Conservation (phyloP, 306 rosid genomes). For the Fragaria vesca region DNA sequence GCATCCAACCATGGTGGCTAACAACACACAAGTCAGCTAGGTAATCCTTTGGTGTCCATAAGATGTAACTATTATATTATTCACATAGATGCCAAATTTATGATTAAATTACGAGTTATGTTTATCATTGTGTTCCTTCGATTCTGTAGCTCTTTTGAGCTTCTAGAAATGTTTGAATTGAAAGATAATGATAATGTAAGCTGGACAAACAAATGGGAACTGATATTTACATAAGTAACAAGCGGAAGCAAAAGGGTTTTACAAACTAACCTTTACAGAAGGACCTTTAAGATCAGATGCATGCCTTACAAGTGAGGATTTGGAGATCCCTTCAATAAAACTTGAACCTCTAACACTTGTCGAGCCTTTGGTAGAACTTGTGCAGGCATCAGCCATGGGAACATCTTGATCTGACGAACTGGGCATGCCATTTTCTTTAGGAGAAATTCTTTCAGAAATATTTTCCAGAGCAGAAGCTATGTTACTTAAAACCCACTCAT, state of each 20-base stretch:
- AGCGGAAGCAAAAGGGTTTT: background rate
- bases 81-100: background rate
- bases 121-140: background rate
- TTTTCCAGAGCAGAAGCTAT: constrained; percentile 79
- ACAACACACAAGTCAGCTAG: background rate
- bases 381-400: constrained; percentile 89
- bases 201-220: background rate
- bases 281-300: constrained; percentile 88
- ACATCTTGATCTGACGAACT: constrained; percentile 85
- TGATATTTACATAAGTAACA: background rate
- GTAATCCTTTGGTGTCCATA: background rate
- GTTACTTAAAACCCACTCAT: constrained; percentile 79
- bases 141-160: background rate
- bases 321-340: constrained; percentile 91
- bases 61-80: background rate
- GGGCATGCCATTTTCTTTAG: constrained; percentile 80
- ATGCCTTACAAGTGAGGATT: constrained; percentile 81
- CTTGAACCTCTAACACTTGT: constrained; percentile 63
- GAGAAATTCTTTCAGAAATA: constrained; percentile 75
- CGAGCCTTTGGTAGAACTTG: constrained; percentile 56
- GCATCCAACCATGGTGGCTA: constrained; percentile 9
- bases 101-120: background rate
- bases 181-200: background rate
- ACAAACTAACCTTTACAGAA: constrained; percentile 76
- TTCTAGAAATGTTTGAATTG: background rate